A percentile compares a stretch with the other conserved stretches of the same genome.
Evolutionary conservation across 306 rosid species (phyloP).

Genomic region (Vigna trinervia): DNA sequence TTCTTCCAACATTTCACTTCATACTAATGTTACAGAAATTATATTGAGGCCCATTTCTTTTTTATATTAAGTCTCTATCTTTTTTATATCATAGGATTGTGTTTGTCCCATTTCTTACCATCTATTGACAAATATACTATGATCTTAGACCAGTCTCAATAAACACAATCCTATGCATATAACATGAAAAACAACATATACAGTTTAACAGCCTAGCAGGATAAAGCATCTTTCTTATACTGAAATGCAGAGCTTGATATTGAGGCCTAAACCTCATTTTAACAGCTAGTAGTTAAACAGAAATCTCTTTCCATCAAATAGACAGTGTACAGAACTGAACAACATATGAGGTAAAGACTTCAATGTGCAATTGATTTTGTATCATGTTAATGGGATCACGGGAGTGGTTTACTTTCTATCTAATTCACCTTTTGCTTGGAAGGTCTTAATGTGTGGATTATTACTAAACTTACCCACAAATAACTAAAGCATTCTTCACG

Average conservation of each 20-base stretch:
- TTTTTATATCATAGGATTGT: too few relatives aligned
- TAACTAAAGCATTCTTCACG: not conserved
- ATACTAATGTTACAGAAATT: constrained; percentile 18
- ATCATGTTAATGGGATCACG: not conserved
- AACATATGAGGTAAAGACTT: not conserved
- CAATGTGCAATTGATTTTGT: not conserved
- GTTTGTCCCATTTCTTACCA: constrained; percentile 29
- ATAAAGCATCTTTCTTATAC: constrained; percentile 15
- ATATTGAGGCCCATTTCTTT: not conserved
- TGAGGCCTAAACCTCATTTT: not conserved
- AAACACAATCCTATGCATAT: constrained; percentile 16
- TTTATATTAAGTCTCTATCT: too few relatives aligned
- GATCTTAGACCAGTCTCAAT: constrained; percentile 15
- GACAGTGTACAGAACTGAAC: not conserved
- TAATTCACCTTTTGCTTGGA: not conserved
- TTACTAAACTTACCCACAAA: not conserved
- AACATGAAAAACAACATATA: not conserved
- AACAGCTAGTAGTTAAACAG: not conserved
- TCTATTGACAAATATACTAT: not conserved
- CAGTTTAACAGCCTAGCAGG: not conserved
- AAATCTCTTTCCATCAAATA: constrained; percentile 20
- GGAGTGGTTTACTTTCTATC: not conserved
- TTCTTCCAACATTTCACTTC: not conserved
- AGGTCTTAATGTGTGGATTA: not conserved
- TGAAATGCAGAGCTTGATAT: constrained; percentile 3